These are phyloP conservation scores for Solioccasus polychromus DNA, from an alignment of 768 basidiomycete genomes.

Conservation along the genomic window DNA sequence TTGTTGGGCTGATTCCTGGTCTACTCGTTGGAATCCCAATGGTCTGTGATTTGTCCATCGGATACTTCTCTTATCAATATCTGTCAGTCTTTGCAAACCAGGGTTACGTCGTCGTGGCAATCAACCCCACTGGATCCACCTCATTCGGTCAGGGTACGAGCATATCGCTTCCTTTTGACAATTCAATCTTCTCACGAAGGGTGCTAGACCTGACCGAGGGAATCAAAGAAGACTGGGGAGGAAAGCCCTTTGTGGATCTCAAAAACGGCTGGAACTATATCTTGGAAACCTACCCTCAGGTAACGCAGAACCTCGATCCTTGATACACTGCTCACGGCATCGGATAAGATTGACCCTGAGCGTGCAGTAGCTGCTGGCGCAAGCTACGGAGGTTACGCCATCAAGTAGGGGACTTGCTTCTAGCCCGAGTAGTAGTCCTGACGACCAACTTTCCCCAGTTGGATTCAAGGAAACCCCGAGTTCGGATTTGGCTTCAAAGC, in stretches of 20 bases:
- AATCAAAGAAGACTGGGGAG: conserved; percentile 80
- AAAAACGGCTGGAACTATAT: conserved; percentile 71
- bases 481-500: conserved; percentile 89
- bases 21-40: conserved; percentile 89
- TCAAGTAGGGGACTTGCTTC: conserved; percentile 56
- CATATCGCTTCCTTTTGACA: neutral
- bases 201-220: conserved; percentile 71
- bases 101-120: conserved; percentile 83
- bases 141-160: conserved; percentile 80
- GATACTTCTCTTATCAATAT: neutral
- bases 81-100: conserved; percentile 74
- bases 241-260: conserved; percentile 80
- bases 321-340: neutral
- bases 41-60: conserved; percentile 35
- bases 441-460: conserved; percentile 44
- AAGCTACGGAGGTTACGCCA: conserved; percentile 85
- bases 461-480: conserved; percentile 94
- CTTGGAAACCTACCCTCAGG: conserved; percentile 67
- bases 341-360: conserved; percentile 59
- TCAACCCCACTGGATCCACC: conserved; percentile 95
- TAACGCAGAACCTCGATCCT: conserved; percentile 22
- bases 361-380: conserved; percentile 78
- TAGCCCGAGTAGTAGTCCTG: neutral
- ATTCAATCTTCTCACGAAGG: neutral
- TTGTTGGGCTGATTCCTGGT: conserved; percentile 92